Conservation (phyloP, 257 asterid genomes). For the Penstemon barbatus region DNA sequence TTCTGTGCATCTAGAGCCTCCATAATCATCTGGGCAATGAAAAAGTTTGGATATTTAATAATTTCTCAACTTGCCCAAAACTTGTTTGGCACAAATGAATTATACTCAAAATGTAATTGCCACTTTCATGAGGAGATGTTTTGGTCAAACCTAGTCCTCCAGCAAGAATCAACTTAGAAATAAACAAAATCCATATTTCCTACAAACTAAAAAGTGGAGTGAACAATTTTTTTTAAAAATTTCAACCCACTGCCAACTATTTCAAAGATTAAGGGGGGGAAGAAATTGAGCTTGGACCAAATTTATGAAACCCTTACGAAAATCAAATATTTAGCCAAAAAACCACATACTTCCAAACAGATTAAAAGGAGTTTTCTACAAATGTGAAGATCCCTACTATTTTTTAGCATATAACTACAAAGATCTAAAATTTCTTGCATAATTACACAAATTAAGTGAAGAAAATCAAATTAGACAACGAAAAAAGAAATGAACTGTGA, state of each 20-base stretch:
- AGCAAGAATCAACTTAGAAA: background rate
- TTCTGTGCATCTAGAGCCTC: slow-evolving; percentile 70
- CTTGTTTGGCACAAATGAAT: background rate
- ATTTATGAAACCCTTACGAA: background rate
- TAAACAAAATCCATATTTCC: background rate
- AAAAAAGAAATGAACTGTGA: background rate
- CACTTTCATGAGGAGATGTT: too few relatives aligned
- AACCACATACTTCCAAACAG: background rate
- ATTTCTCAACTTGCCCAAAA: background rate
- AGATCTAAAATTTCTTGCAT: slow-evolving; percentile 14
- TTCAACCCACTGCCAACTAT: too few relatives aligned
- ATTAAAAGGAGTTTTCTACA: slow-evolving; percentile 26
- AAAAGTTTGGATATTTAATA: background rate
- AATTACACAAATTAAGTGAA: background rate
- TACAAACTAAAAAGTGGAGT: background rate
- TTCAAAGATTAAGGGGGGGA: too few relatives aligned
- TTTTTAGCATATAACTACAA: background rate
- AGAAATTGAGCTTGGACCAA: background rate
- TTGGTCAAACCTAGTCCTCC: too few relatives aligned
- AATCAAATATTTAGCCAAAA: background rate
- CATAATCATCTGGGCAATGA: slow-evolving; percentile 59
- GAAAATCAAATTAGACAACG: background rate
- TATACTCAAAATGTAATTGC: background rate
- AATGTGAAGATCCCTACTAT: slow-evolving; percentile 19
- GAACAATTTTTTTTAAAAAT: too few relatives aligned